A percentile compares a stretch with the other conserved stretches of the same genome.
phyloP scores from a whole-genome alignment of 176 grass and related monocot genomes.

The Raddia distichophylla region DNA sequence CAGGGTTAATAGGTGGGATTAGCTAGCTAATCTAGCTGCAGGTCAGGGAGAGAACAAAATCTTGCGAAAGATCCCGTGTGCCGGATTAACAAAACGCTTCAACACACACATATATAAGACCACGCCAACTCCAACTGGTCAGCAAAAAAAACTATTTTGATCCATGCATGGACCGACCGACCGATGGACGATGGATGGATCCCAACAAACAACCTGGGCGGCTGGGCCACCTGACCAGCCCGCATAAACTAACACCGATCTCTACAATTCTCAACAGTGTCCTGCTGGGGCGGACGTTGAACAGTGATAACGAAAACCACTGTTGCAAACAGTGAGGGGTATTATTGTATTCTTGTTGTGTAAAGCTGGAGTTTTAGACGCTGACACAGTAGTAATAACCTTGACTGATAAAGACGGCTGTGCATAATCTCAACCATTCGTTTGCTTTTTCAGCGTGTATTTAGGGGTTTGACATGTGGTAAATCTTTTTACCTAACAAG shows the following conservation, averaged over 20 bases:
- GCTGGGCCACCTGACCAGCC: conserved; percentile 33
- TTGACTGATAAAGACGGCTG: no score
- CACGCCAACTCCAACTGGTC: neutral
- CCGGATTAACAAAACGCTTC: conserved; percentile 11
- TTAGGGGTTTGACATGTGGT: neutral
- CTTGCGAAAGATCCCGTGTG: conserved; percentile 31
- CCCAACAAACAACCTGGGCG: conserved; percentile 33
- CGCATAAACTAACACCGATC: neutral
- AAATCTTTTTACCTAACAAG: neutral
- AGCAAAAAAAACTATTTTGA: conserved; percentile 2
- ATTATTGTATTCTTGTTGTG: no score
- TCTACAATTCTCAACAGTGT: no score
- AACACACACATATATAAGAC: neutral
- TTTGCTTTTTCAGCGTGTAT: neutral
- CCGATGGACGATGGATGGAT: neutral
- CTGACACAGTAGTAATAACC: no score
- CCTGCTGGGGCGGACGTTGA: neutral
- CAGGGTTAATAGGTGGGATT: neutral
- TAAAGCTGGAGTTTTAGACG: no score
- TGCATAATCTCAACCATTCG: no score
- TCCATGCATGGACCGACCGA: no score
- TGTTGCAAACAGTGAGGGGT: neutral
- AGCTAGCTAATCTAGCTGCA: neutral
- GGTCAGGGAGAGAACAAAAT: conserved; percentile 18
- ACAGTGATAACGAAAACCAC: conserved; percentile 1